Conservation (phyloP, 2,329 filamentous ascomycete genomes). For the Fusarium marasasianum region DNA sequence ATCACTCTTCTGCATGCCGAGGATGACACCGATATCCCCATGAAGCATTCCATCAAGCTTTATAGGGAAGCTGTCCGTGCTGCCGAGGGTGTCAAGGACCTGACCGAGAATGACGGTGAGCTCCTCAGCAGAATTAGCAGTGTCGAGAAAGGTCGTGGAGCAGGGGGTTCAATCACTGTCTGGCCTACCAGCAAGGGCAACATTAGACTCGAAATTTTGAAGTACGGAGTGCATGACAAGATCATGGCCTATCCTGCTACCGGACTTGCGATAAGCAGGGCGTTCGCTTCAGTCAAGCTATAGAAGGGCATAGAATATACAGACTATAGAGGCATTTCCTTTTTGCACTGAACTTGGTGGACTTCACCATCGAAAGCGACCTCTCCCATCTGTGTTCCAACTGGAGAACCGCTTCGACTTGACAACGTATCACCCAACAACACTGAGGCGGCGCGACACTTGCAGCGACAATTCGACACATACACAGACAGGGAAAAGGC, state of each 20-base stretch:
- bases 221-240: slow-evolving; percentile 60
- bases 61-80: slow-evolving; percentile 59
- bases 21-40: slow-evolving; percentile 57
- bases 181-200: slow-evolving; percentile 55
- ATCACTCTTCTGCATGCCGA: slow-evolving; percentile 56
- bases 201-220: slow-evolving; percentile 59
- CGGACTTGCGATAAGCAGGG: slow-evolving; percentile 52
- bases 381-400: no score
- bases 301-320: neutral
- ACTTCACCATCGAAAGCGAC: neutral
- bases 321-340: neutral
- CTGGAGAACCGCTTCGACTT: neutral
- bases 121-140: slow-evolving; percentile 11
- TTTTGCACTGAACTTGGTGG: neutral
- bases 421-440: neutral
- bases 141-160: slow-evolving; percentile 46
- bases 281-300: slow-evolving; percentile 12
- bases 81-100: slow-evolving; percentile 50
- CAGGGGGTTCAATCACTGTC: slow-evolving; percentile 57
- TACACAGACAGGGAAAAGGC: no score
- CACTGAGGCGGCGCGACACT: neutral
- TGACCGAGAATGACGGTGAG: slow-evolving; percentile 5
- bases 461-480: neutral
- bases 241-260: slow-evolving; percentile 62
- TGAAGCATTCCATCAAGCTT: slow-evolving; percentile 54